Evolutionary conservation across 2,329 filamentous ascomycete genomes (phyloP), one percentile per base, ranked within the genome.

Genomic region (Diaporthe australafricana): DNA sequence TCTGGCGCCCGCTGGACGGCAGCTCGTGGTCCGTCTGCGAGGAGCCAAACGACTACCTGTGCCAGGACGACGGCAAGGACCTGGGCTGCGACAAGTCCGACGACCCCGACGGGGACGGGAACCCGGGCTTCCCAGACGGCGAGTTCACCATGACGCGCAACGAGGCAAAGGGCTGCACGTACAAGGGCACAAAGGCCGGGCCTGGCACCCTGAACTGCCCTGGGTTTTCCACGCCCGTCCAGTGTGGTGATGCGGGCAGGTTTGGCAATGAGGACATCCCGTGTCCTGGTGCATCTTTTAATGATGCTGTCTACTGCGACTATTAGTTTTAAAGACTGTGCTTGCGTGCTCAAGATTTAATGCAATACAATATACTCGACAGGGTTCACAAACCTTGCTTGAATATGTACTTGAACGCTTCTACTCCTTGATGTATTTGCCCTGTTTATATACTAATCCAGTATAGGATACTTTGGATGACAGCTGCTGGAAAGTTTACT

Each of bases 281-380:
- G 11, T 56, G 53, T 25, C 53, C 53, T 1, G 53, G 53, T 22
- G 53, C 30, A 25, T 56, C 53, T 22, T 56, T 56, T 16, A 56
- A 56, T 22, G 53, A 56, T 38, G 53, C 53, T 56, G 53, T 38
- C 30, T 38, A 56, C 53, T 56, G 53, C n/a, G 53, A 56, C 32
- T 38, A 56, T 56, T 25, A 22, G 2, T n/a, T n/a, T 38, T 35
- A 40, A 40, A 40, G 38, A 40, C n/a, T n/a, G n/a, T n/a, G n/a
- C n/a, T n/a, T n/a, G n/a, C n/a, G n/a, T n/a, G n/a, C n/a, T n/a
- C n/a, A n/a, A n/a, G n/a, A n/a, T n/a, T n/a, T n/a, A n/a, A n/a
- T n/a, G n/a, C n/a, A n/a, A n/a, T n/a, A n/a, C n/a, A n/a, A n/a
- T n/a, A n/a, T n/a, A n/a, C n/a, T n/a, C n/a, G n/a, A n/a, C n/a